A percentile compares a stretch with the other conserved stretches of the same genome.
Conservation (phyloP, 2,329 filamentous ascomycete genomes). For the Arthrobotrys musiformis region DNA sequence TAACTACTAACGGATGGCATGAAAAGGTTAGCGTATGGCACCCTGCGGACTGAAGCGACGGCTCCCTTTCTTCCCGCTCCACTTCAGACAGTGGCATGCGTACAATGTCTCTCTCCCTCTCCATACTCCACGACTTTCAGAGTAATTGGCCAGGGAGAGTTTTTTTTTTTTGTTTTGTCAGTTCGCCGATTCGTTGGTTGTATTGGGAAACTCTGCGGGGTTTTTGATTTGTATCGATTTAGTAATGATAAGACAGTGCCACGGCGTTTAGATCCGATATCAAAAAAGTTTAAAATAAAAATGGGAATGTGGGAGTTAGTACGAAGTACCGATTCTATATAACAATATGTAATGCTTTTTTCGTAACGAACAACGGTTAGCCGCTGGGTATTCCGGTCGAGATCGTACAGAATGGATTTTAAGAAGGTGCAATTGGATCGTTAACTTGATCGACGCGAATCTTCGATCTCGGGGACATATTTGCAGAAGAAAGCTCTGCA, state of each 20-base stretch:
- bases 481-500: constrained; percentile 31
- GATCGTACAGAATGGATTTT: neutral
- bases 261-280: constrained; percentile 25
- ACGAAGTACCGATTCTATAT: neutral
- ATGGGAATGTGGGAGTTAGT: neutral
- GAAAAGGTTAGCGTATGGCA: constrained; percentile 11
- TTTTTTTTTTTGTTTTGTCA: neutral
- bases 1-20: neutral
- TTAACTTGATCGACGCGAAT: constrained; percentile 29
- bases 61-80: neutral
- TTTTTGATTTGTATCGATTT: constrained; percentile 5
- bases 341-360: neutral
- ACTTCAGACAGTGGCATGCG: neutral
- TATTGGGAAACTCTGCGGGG: neutral
- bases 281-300: constrained; percentile 14
- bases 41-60: constrained; percentile 6
- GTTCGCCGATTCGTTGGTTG: constrained; percentile 2
- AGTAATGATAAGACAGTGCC: constrained; percentile 16
- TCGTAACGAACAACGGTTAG: neutral
- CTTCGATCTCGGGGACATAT: constrained; percentile 45
- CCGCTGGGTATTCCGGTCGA: constrained; percentile 8
- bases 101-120: neutral
- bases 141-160: constrained; percentile 7
- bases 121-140: neutral
- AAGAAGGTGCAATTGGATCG: constrained; percentile 16